Conservation (phyloP, 164 flowering plant genomes). For the Chimonanthus salicifolius region DNA sequence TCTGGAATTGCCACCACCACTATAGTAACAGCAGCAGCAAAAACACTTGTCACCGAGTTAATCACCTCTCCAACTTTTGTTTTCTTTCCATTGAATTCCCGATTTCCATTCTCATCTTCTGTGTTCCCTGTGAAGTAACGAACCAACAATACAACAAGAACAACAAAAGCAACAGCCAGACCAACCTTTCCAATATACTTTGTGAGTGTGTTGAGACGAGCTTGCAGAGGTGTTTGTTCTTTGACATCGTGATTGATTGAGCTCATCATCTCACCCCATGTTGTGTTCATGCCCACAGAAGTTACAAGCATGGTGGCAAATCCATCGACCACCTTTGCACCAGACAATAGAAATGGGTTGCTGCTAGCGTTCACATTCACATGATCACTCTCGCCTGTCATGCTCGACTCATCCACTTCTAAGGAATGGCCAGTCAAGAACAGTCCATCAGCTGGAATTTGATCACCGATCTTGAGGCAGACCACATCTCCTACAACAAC, state of each 20-base stretch:
- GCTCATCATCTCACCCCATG: conserved; percentile 76
- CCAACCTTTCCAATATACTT: conserved; percentile 69
- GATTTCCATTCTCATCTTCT: conserved; percentile 29
- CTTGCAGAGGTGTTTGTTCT: conserved; percentile 57
- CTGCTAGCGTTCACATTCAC: conserved; percentile 30
- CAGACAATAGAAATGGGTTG: conserved; percentile 61
- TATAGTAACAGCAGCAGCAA: conserved; percentile 64
- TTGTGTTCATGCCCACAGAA: conserved; percentile 57
- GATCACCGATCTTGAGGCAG: conserved; percentile 56
- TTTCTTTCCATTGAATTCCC: conserved; percentile 35
- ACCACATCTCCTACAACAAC: conserved; percentile 68
- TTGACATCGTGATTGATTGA: conserved; percentile 29
- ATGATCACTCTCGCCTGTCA: conserved; percentile 71
- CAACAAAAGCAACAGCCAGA: conserved; percentile 57
- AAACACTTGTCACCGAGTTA: conserved; percentile 38
- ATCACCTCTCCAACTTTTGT: conserved; percentile 35
- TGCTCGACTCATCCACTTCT: conserved; percentile 65
- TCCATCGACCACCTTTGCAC: conserved; percentile 63
- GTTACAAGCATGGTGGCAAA: conserved; percentile 51
- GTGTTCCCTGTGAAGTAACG: conserved; percentile 72
- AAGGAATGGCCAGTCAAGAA: conserved; percentile 55
- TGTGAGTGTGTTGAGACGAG: conserved; percentile 50
- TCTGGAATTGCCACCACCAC: conserved; percentile 86
- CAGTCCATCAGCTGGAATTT: conserved; percentile 66
- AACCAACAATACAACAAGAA: conserved; percentile 44